Percentiles rank a stretch among this genome's conserved stretches.
Evolutionary conservation across 1,139 yeast species (phyloP).

Genomic region (Pichia sp.): DNA sequence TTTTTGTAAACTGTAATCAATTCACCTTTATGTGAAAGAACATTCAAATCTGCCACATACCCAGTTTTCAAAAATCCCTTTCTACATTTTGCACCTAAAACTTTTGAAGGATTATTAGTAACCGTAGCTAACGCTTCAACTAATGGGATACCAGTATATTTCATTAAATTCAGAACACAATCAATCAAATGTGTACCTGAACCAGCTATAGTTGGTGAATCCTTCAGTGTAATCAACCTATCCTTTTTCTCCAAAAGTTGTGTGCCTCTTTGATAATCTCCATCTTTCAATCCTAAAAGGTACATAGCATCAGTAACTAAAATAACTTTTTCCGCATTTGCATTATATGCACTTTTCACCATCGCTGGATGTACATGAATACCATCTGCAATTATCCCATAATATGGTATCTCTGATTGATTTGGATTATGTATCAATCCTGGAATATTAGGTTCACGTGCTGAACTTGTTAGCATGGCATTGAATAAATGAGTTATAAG

Average conservation of each 20-base stretch:
- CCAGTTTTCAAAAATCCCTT: slow-evolving; percentile 50
- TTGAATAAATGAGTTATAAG: slow-evolving; percentile 61
- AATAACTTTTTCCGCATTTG: slow-evolving; percentile 49
- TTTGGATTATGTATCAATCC: slow-evolving; percentile 31
- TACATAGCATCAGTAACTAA: slow-evolving; percentile 61
- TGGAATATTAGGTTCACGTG: slow-evolving; percentile 52
- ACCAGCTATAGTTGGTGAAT: slow-evolving; percentile 58
- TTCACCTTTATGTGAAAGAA: slow-evolving; percentile 39
- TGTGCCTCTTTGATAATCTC: slow-evolving; percentile 43
- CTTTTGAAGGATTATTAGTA: slow-evolving; percentile 50
- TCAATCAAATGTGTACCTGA: slow-evolving; percentile 52
- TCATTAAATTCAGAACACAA: slow-evolving; percentile 46
- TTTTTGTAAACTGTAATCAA: slow-evolving; percentile 47
- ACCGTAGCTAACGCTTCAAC: slow-evolving; percentile 51
- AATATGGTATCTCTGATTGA: slow-evolving; percentile 38
- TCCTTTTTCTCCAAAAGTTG: slow-evolving; percentile 47
- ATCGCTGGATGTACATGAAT: slow-evolving; percentile 57
- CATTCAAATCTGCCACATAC: slow-evolving; percentile 54
- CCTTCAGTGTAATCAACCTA: slow-evolving; percentile 41
- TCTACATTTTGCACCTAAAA: slow-evolving; percentile 37
- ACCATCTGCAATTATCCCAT: slow-evolving; percentile 56
- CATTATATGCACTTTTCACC: slow-evolving; percentile 45
- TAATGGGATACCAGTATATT: slow-evolving; percentile 45
- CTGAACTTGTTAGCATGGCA: slow-evolving; percentile 66
- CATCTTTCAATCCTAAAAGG: slow-evolving; percentile 46